Evolutionary conservation across 306 rosid species (phyloP).

Genomic region (Fagus crenata): DNA sequence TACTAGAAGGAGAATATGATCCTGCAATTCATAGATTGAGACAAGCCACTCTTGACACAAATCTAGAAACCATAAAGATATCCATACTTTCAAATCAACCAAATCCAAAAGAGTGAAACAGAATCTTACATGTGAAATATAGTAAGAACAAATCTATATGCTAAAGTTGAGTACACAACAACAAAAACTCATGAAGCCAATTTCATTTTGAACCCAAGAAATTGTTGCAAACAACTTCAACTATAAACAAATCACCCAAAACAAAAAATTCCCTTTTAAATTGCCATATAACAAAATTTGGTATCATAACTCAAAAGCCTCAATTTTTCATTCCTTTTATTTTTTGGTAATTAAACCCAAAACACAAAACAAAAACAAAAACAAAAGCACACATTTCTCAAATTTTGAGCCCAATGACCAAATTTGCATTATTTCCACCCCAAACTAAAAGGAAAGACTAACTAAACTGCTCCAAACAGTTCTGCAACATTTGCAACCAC

Average conservation of each 20-base stretch:
- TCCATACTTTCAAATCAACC: slow-evolving; percentile 1
- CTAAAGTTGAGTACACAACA: not conserved
- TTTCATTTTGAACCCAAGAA: not conserved
- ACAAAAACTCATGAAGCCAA: not conserved
- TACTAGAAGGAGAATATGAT: slow-evolving; percentile 7
- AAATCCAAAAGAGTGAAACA: not conserved
- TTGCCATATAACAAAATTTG: not conserved
- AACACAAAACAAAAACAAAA: not conserved
- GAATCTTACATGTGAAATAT: not conserved
- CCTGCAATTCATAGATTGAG: slow-evolving; percentile 4
- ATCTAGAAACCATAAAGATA: slow-evolving; percentile 4
- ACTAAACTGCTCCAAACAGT: not conserved
- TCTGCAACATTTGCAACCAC: not conserved
- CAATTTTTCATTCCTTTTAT: not conserved
- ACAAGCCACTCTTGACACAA: slow-evolving; percentile 6
- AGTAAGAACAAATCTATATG: not conserved
- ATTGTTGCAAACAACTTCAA: slow-evolving; percentile 3
- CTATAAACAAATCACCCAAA: not conserved
- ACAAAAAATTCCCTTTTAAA: not conserved
- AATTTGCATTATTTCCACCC: not conserved
- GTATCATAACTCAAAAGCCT: not conserved
- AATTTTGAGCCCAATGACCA: not conserved
- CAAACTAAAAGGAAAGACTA: not conserved
- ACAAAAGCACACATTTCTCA: not conserved
- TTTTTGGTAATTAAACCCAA: not conserved